Evolutionary conservation across 1,139 yeast species (phyloP), one percentile per base, ranked within the genome.

Genomic region (Blastobotrys indianensis): DNA sequence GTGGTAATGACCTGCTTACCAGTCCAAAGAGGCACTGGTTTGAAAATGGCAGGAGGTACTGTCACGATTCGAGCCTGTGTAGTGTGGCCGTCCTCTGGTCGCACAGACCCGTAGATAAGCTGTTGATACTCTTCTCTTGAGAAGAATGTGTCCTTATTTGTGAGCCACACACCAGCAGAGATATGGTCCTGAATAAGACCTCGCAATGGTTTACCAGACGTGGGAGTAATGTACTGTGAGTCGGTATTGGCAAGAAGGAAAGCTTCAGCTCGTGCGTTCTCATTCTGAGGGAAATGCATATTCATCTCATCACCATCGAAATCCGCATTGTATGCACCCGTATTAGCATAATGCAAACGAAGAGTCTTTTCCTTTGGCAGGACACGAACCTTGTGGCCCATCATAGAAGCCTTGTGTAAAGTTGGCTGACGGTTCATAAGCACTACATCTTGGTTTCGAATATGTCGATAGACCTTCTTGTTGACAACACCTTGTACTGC

Each of bases 251-350:
- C 98, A 63, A 94, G 76, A 64, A 87, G 79, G 61, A 87, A 74
- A 3, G 98, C 98, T 71, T 94, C 99, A 28, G 98, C 94, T 61
- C 92, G 82, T 11, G 98, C 98, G 59, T 87, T 87, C 71, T 92
- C 97, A 67, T 86, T 90, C 71, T 94, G 99, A 29, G 99, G 99
- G 75, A 94, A 92, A 71, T 94, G 99, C 97, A 94, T 85, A 66
- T 94, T 94, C 99, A 94, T 94, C 73, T 94, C 99, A 70, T 94
- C 99, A 73, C 99, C 99, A 72, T 94, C 99, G 62, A 94, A 94
- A 77, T 94, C 99, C 37, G 98, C 98, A 67, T 92, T 94, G 69
- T 88, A 88, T 45, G 98, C 97, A 72, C 97, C 97, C 41, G 98
- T 94, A 66, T 94, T 94, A 57, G 99, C 98, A 67, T 94, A 94